Conservation (phyloP, 148 eudicot species). For the Fagopyrum esculentum region DNA sequence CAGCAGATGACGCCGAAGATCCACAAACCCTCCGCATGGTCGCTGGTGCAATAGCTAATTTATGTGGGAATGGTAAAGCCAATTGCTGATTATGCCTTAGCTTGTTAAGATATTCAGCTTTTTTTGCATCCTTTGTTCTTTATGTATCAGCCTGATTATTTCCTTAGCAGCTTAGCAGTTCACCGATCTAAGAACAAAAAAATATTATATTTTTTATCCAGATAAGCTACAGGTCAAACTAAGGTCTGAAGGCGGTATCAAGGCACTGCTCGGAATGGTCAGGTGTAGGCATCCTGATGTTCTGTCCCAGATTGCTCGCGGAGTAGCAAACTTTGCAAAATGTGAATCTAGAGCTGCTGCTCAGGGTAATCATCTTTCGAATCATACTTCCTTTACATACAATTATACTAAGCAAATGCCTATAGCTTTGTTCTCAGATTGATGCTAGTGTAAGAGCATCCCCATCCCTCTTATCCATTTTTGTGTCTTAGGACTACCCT, state of each 20-base stretch:
- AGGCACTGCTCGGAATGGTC: slow-evolving; percentile 93
- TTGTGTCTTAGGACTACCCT: neutral
- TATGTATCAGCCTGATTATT: neutral
- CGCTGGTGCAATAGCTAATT: slow-evolving; percentile 98
- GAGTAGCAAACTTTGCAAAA: slow-evolving; percentile 95
- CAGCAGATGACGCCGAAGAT: slow-evolving; percentile 98
- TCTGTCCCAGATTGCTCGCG: slow-evolving; percentile 96
- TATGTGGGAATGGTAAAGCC: slow-evolving; percentile 89
- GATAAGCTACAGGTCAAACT: slow-evolving; percentile 83
- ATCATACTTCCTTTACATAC: neutral
- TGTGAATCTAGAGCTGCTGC: slow-evolving; percentile 84
- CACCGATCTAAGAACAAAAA: neutral
- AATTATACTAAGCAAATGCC: neutral
- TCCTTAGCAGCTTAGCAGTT: neutral
- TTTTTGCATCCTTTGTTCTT: neutral
- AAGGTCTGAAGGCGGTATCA: slow-evolving; percentile 94
- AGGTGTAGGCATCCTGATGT: slow-evolving; percentile 96
- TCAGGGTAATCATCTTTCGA: slow-evolving; percentile 49
- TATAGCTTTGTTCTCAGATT: too few species aligned
- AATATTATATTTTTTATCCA: slow-evolving; percentile 21
- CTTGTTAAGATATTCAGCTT: neutral
- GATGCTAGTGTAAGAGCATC: too few species aligned
- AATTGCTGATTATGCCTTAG: neutral
- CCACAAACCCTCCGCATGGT: slow-evolving; percentile 99
- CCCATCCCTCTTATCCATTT: too few species aligned